Evolutionary conservation across 2,329 filamentous ascomycete species (phyloP), one percentile per base, ranked within the genome.

Genomic region (Rutstroemia sydowiana): DNA sequence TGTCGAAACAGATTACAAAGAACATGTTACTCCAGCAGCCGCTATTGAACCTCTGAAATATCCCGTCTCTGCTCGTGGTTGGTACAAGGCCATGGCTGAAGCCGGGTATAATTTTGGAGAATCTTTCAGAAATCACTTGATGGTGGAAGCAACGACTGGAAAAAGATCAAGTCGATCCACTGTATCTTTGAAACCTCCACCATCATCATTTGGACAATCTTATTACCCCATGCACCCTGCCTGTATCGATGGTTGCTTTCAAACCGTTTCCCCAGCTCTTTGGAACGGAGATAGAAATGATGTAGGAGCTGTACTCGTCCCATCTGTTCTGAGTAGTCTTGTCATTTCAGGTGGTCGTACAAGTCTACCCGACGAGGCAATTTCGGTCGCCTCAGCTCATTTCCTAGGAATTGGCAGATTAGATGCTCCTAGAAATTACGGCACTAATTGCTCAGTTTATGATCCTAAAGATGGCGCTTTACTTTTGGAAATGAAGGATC

Each of bases 141-240:
- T 21, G 13, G 37, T 48, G 14, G 36, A 48, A 28, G 20, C 46
- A 5, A 34, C 9, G 10, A 42, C 21, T 10, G 46, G 46, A 14
- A 16, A 42, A n/a, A 51, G 60, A n/a, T 10, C 28, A 32, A 31
- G 9, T 42, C 46, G 46, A 6, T 16, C 16, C 26, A 9, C 11
- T 8, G 18, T 48, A 11, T 48, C 28, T 3, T 42, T 48, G 34
- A 11, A 8, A 31, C 26, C 30, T 5, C 54, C 61, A 16, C 8
- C 47, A 16, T 13, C 53, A 31, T 28, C 51, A 62, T 32, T 56
- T 30, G 41, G 31, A 5, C 63, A 68, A 43, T 69, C 65, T 11
- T 20, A 18, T 3, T 69, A 70, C 48, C 32, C 50, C 3, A 49
- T 70, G 30, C 68, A 70, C 51, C 68, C 68, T 3, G 56, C 64